Evolutionary conservation across 2,329 filamentous ascomycete genomes (phyloP).

Genomic region (Didymella pomorum): DNA sequence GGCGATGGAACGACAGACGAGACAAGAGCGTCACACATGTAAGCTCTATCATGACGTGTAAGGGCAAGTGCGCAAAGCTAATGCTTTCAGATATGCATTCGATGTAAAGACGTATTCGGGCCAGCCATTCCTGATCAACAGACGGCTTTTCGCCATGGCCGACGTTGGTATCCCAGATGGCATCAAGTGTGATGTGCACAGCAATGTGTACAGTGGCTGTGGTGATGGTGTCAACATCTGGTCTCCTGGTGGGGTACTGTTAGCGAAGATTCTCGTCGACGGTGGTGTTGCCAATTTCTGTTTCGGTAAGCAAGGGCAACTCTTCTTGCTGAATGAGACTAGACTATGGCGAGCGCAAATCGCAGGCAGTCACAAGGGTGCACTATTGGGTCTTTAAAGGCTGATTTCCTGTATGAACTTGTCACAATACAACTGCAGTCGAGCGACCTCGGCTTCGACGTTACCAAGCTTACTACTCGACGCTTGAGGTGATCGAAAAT

Average conservation of each 20-base stretch:
- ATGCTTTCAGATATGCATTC: constrained; percentile 29
- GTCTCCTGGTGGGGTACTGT: constrained; percentile 53
- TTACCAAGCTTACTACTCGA: too few species aligned
- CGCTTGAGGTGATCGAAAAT: too few species aligned
- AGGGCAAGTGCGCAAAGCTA: not conserved
- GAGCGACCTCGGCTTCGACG: not conserved
- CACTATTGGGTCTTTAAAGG: constrained; percentile 20
- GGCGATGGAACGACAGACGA: constrained; percentile 25
- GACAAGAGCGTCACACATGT: constrained; percentile 29
- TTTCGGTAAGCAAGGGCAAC: constrained; percentile 55
- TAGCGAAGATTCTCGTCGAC: constrained; percentile 45
- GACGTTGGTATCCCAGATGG: constrained; percentile 34
- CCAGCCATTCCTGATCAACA: constrained; percentile 27
- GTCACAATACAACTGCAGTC: not conserved
- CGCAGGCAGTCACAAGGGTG: constrained; percentile 17
- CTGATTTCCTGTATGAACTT: not conserved
- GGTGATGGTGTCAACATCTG: constrained; percentile 60
- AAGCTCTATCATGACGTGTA: not conserved
- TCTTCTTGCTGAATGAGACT: constrained; percentile 58
- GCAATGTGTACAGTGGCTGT: constrained; percentile 63
- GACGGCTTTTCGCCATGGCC: constrained; percentile 33
- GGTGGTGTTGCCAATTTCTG: constrained; percentile 59
- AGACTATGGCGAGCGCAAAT: constrained; percentile 29
- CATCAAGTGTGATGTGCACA: constrained; percentile 42
- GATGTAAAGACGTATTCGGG: constrained; percentile 24